Conservation (phyloP, 768 basidiomycete species). For the Antrodiella citrinella region DNA sequence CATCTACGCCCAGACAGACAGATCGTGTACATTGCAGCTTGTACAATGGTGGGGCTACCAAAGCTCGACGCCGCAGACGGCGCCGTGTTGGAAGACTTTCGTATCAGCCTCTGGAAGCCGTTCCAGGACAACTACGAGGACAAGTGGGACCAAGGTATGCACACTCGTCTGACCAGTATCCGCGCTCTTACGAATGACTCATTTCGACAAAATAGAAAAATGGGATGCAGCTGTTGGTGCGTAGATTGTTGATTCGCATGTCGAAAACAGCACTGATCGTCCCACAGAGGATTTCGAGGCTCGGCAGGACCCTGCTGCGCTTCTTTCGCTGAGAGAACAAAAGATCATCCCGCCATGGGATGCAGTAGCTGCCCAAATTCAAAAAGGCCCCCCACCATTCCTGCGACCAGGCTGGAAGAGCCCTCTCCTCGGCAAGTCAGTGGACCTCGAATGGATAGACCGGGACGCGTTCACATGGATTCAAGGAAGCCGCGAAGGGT, state of each 20-base stretch:
- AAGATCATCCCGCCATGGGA: slow-evolving; percentile 20
- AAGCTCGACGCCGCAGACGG: slow-evolving; percentile 15
- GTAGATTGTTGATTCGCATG: slow-evolving; percentile 5
- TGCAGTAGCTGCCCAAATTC: slow-evolving; percentile 19
- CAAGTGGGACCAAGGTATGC: slow-evolving; percentile 23
- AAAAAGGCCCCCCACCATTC: slow-evolving; percentile 22
- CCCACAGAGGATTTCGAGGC: slow-evolving; percentile 16
- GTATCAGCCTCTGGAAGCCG: slow-evolving; percentile 17
- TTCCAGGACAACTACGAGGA: slow-evolving; percentile 23
- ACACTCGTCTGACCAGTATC: background rate
- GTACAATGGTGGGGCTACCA: no score
- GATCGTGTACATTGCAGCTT: no score
- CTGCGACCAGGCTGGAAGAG: slow-evolving; percentile 24
- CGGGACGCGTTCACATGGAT: slow-evolving; percentile 17
- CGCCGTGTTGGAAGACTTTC: slow-evolving; percentile 20
- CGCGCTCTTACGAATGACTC: no score
- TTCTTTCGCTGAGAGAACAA: slow-evolving; percentile 19
- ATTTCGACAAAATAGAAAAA: no score
- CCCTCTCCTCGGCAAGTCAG: slow-evolving; percentile 19
- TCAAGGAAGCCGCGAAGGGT: slow-evolving; percentile 19
- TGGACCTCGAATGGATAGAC: slow-evolving; percentile 23
- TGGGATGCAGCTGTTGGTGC: slow-evolving; percentile 20
- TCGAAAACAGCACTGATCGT: no score
- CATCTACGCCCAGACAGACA: no score
- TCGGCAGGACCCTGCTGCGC: slow-evolving; percentile 17